These are phyloP conservation scores for Carex kokanica DNA, from an alignment of 176 grass and related monocot species.

Conservation along the genomic window DNA sequence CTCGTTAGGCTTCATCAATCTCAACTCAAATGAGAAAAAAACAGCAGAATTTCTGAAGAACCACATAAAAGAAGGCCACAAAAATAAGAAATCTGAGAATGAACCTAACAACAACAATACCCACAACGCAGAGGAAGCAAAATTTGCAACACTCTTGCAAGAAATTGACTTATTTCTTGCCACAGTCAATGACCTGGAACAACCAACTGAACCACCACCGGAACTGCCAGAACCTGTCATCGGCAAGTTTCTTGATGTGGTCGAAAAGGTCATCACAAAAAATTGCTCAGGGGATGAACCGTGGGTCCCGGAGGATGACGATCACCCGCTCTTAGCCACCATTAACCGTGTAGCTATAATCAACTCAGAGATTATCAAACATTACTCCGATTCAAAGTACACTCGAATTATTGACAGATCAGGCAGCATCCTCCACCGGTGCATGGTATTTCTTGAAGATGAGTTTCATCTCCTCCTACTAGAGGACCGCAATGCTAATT, in stretches of 20 bases:
- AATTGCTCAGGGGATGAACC: constrained; percentile 41
- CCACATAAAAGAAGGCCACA: constrained; percentile 8
- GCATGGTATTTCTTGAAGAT: constrained; percentile 83
- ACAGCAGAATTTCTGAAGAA: constrained; percentile 16
- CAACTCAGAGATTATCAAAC: constrained; percentile 6
- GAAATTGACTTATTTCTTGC: constrained; percentile 61
- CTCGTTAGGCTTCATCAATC: constrained; percentile 66
- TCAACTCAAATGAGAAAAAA: constrained; percentile 25
- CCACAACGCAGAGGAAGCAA: neutral
- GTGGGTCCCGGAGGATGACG: constrained; percentile 30
- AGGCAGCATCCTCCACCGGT: constrained; percentile 53
- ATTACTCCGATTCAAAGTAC: constrained; percentile 15
- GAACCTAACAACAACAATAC: neutral
- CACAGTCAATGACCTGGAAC: neutral
- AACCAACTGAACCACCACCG: neutral
- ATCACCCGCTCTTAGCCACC: constrained; percentile 45
- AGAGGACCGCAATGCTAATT: constrained; percentile 34
- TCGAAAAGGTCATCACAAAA: constrained; percentile 58
- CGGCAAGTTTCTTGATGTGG: constrained; percentile 47
- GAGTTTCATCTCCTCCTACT: constrained; percentile 63
- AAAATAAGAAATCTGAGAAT: neutral
- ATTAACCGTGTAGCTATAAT: constrained; percentile 25
- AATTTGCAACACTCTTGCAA: constrained; percentile 45
- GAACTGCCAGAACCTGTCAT: constrained; percentile 49
- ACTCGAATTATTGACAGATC: constrained; percentile 45